Percentiles rank a stretch among this genome's conserved stretches.
phyloP scores from a whole-genome alignment of 2,329 filamentous ascomycete genomes.

The Penicillium sp. region DNA sequence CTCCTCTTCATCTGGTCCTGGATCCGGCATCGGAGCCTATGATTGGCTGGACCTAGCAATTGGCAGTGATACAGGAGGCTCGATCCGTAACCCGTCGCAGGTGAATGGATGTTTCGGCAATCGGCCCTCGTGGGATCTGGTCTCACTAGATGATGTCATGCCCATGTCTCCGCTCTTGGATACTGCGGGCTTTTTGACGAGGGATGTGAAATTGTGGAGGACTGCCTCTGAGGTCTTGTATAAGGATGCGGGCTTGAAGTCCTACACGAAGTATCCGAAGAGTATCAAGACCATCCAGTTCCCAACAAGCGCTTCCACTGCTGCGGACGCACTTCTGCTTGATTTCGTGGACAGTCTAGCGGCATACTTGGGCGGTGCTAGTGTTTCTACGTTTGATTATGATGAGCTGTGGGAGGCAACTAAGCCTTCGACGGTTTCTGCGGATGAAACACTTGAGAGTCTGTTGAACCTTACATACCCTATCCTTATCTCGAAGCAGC shows the following conservation, averaged over 20 bases:
- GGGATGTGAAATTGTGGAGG: slow-evolving; percentile 20
- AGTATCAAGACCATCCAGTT: slow-evolving; percentile 26
- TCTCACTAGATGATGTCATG: slow-evolving; percentile 51
- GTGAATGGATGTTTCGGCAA: slow-evolving; percentile 54
- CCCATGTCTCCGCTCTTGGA: slow-evolving; percentile 46
- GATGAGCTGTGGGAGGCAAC: slow-evolving; percentile 11
- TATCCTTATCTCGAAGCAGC: slow-evolving; percentile 37
- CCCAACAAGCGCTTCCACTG: slow-evolving; percentile 10
- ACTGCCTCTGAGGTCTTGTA: slow-evolving; percentile 37
- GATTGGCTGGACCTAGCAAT: slow-evolving; percentile 50
- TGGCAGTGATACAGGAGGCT: slow-evolving; percentile 43
- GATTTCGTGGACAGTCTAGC: slow-evolving; percentile 24
- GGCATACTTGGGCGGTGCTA: slow-evolving; percentile 25
- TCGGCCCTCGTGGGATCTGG: slow-evolving; percentile 49
- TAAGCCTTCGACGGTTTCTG: slow-evolving; percentile 28
- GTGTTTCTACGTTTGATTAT: slow-evolving; percentile 21
- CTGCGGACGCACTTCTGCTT: slow-evolving; percentile 23
- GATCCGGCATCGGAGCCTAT: slow-evolving; percentile 33
- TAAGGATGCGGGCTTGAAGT: slow-evolving; percentile 43
- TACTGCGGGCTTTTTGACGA: slow-evolving; percentile 46
- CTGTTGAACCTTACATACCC: slow-evolving; percentile 18
- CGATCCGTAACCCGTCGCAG: slow-evolving; percentile 49
- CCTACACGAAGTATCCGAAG: slow-evolving; percentile 37
- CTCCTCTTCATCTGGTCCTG: slow-evolving; percentile 26
- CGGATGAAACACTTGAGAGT: slow-evolving; percentile 7